Percentiles rank a stretch among this genome's conserved stretches.
Evolutionary conservation across 441 rosid genomes (phyloP).

Genomic region (Aquilaria agallochum): DNA sequence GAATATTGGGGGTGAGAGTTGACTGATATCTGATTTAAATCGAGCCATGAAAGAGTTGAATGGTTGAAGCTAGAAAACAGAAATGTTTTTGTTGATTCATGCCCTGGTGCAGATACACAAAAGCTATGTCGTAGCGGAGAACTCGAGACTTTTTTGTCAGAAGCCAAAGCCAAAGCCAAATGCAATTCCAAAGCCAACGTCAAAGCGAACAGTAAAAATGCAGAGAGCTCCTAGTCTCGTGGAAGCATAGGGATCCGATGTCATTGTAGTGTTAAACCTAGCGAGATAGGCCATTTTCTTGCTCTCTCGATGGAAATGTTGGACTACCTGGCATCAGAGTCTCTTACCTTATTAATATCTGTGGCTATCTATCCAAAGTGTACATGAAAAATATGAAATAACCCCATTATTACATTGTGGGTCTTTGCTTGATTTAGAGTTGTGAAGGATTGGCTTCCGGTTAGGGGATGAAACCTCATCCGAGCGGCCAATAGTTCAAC

Average conservation of each 20-base stretch:
- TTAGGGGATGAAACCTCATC: no score
- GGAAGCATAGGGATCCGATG: neutral
- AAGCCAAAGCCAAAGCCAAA: constrained; percentile 32
- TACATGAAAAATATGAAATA: constrained; percentile 11
- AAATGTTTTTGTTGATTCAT: constrained; percentile 2
- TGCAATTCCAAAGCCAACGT: constrained; percentile 21
- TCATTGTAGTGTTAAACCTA: constrained; percentile 1
- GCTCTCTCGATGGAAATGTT: constrained; percentile 1
- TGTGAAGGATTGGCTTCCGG: no score
- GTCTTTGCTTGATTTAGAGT: no score
- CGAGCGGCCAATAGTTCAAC: no score
- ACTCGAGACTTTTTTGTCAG: constrained; percentile 55
- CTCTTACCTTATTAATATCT: constrained; percentile 8
- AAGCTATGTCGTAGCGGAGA: constrained; percentile 67
- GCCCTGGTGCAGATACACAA: constrained; percentile 54
- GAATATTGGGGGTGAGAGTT: no score
- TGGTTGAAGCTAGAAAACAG: no score
- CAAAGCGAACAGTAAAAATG: constrained; percentile 5
- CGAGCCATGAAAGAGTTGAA: no score
- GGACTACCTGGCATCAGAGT: neutral
- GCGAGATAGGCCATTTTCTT: constrained; percentile 12
- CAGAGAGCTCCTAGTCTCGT: constrained; percentile 23
- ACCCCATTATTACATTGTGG: neutral
- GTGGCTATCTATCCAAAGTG: constrained; percentile 7
- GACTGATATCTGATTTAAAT: no score